Conservation (phyloP, 805 yeast species). For the Kodamaea laetipori region DNA sequence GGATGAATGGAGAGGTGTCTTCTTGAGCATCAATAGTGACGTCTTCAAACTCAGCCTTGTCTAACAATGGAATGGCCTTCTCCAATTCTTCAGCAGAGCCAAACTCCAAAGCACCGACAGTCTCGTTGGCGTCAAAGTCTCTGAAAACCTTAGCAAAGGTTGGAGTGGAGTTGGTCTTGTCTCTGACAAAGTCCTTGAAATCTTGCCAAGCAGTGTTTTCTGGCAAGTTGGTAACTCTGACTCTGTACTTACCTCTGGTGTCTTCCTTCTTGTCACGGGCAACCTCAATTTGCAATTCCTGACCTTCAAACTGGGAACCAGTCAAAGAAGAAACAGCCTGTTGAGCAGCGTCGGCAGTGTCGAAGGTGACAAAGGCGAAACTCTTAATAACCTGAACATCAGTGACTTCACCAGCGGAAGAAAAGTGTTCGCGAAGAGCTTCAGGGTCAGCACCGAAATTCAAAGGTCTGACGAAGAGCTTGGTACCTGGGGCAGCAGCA, state of each 20-base stretch:
- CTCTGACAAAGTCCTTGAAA: slow-evolving; percentile 85
- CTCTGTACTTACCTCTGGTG: slow-evolving; percentile 73
- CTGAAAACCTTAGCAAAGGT: slow-evolving; percentile 58
- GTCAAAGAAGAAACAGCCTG: slow-evolving; percentile 50
- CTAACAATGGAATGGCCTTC: slow-evolving; percentile 71
- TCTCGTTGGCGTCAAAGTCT: slow-evolving; percentile 49
- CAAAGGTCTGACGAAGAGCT: slow-evolving; percentile 62
- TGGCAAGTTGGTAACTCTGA: slow-evolving; percentile 68
- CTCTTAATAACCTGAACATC: slow-evolving; percentile 78
- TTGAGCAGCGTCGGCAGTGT: slow-evolving; percentile 56
- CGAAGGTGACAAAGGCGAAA: slow-evolving; percentile 87
- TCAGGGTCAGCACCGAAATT: slow-evolving; percentile 52
- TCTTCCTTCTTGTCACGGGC: slow-evolving; percentile 59
- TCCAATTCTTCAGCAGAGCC: slow-evolving; percentile 71
- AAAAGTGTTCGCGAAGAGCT: slow-evolving; percentile 69
- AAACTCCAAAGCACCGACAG: slow-evolving; percentile 56
- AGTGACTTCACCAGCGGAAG: slow-evolving; percentile 64
- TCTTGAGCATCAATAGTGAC: slow-evolving; percentile 71
- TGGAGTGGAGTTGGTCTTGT: slow-evolving; percentile 63
- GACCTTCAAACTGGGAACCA: slow-evolving; percentile 52
- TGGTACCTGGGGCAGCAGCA: slow-evolving; percentile 15
- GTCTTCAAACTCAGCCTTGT: slow-evolving; percentile 73
- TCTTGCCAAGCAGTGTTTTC: slow-evolving; percentile 85
- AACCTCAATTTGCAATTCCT: slow-evolving; percentile 51
- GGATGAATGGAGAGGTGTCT: slow-evolving; percentile 65